Base-by-base conservation (phyloP, 2,329 filamentous ascomycete species). In the Biscogniauxia mediterranea region DNA sequence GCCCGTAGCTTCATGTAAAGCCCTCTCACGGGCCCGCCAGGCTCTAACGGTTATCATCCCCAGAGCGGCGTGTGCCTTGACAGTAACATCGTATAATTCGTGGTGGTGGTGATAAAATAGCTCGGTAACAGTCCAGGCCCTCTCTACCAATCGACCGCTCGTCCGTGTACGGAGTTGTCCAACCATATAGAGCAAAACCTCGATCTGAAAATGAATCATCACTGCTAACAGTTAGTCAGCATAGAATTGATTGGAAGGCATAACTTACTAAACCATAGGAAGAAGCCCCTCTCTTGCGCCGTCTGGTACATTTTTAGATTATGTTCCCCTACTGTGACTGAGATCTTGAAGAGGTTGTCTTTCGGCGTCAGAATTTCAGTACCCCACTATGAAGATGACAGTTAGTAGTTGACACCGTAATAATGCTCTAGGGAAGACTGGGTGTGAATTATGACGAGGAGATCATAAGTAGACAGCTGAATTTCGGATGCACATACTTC, bases 331-430 rank as follows among this genome's bases (percentile, higher is more conserved):
- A 79, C 75, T 51, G 78, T 76, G 21, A 87, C 67, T 1, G 83
- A 77, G 15, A 86, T 74, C 66, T 82, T 82, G 76, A 87, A 86
- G 7, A 85, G 73, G 58, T 83, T 83, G 68, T 86, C 84, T 53
- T 80, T 79, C 20, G 77, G 72, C 20, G 76, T 78, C 38, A 78
- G 76, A 8, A 84, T 77, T 65, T 86, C 83, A 1, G 76, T 79
- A 8, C 78, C 79, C 74, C 78, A 82, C 66, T 83, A 15, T 53
- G 3, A 13, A 17, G 3, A 25, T 51, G 28, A 25, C 9, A 21
- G 28, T 65, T 53, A 65, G 61, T 52, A 21, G 19, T 25, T 21
- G 19, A 25, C 52, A 25, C 25, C 20, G 2, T 8, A 21, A 19
- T 17, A 1, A 28, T 54, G 26, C 52, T 54, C 13, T 15, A 4